Base-by-base conservation (phyloP, 768 basidiomycete species). In the Lentinula raphanica region DNA sequence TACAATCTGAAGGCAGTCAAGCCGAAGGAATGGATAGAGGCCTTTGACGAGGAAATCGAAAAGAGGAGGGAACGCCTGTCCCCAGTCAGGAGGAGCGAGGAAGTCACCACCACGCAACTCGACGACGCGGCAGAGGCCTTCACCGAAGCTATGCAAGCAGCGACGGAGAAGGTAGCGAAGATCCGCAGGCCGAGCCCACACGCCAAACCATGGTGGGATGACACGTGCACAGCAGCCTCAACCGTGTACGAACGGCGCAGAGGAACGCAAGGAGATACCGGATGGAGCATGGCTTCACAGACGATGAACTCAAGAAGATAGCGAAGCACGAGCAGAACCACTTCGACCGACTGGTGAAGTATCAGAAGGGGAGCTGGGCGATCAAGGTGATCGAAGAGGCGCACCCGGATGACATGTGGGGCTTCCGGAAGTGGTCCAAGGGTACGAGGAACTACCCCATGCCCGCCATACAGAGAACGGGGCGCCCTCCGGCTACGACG, bases 381-480 rank as follows among this genome's bases (percentile, higher is more conserved):
- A 64, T 53, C 7, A 36, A 62, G 12, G 62, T 28, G 15, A 56
- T 70, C 0, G 54, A 67, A 29, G 45, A 64, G 8, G 65, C 68
- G 0, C 35, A 32, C 0, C 55, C 60, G 0, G 55, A 64, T 12
- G 63, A 66, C 7, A 65, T 71, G 6, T 71, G 67, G 66, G 61
- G 59, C 0, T 67, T 66, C 50, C 42, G 44, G 2, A 59, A 60
- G 3, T 70, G 68, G 68, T 66, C 68, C 0, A 68, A 60, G 12
- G 67, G 65, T 0, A 35, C 21, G 0, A 38, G 65, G 0, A 66
- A 66, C 61, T 71, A 71, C 65, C 68, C n/a, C 5, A 64, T 64
- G 4, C 68, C 68, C 0, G 59, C 67, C 1, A 68, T 71, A 12
- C 46, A 45, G 1, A 27, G 61, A n/a, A 58, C 58, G 9, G 58